Base-by-base conservation (phyloP, 163 green algal genomes). In the Coccomyxa subellipsoidea region DNA sequence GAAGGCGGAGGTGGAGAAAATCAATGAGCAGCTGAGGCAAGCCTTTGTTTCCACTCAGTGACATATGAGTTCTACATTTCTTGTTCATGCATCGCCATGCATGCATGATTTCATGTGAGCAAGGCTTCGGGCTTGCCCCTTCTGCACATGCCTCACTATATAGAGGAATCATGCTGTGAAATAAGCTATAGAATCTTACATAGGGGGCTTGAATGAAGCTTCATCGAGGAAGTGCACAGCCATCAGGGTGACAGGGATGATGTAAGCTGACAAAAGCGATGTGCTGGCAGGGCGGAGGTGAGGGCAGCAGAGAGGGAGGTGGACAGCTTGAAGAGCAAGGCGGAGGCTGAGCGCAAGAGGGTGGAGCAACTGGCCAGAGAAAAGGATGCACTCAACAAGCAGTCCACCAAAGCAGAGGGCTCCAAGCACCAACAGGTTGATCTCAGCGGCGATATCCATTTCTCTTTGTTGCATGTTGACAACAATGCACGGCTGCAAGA, bases 321-420 rank as follows among this genome's bases (percentile, higher is more conserved):
- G 31, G 91, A 95, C 35, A 71, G 85, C 12, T 73, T 85, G 47
- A 77, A 83, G 53, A 69, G 80, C n/a, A 66, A 83, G 40, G 79
- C 87, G 38, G 85, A 97, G 72, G 80, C 88, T 21, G 88, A 93
- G 84, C 78, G 59, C n/a, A 89, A 89, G 70, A 91, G 91, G 82
- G 82, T 88, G 72, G 87, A 93, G 73, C 87, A 93, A 80, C 84
- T 95, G 38, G 90, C 88, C 38, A 84, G 90, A 4, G 95, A 98
- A 87, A 80, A 92, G 0, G 95, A 98, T 83, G 90, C 96, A 29
- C 91, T 98, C 27, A 94, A 91, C 88, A 97, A 97, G 89, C 88
- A 96, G 53, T 90, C 93, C 31, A 78, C 81, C 12, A 87, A 93
- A 82, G 95, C 94, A 3, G 94, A 98, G 87, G 91, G 90, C 83